Conservation (phyloP, 108 stramenopile genomes). For the Cyclotella kingstonii region DNA sequence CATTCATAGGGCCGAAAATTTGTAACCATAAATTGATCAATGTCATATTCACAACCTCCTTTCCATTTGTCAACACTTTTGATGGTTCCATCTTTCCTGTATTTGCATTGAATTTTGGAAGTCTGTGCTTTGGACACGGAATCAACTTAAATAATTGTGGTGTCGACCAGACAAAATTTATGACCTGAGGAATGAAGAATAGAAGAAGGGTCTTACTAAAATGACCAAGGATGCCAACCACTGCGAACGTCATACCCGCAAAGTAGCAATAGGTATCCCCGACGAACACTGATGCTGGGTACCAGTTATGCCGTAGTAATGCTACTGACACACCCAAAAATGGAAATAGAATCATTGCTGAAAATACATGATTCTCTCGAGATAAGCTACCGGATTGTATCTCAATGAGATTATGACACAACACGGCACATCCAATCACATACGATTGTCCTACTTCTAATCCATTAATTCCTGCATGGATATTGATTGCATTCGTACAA, state of each 20-base stretch:
- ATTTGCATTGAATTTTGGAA: constrained; percentile 83
- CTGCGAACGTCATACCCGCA: constrained; percentile 98
- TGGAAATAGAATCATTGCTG: constrained; percentile 78
- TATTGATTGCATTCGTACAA: constrained; percentile 99
- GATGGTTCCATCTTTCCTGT: constrained; percentile 85
- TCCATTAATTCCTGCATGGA: constrained; percentile 99
- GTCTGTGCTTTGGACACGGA: constrained; percentile 94
- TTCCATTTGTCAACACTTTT: constrained; percentile 43
- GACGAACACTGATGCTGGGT: constrained; percentile 94
- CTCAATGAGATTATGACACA: constrained; percentile 80
- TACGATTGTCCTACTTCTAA: constrained; percentile 96
- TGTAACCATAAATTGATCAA: constrained; percentile 89
- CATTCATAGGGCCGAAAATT: constrained; percentile 87
- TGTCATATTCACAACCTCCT: constrained; percentile 87
- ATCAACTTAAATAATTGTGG: constrained; percentile 96
- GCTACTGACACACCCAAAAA: constrained; percentile 87
- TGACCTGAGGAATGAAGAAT: constrained; percentile 95
- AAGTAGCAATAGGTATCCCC: constrained; percentile 99
- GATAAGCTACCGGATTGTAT: constrained; percentile 43
- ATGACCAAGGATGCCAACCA: constrained; percentile 94
- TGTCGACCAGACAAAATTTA: constrained; percentile 93
- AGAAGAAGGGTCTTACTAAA: constrained; percentile 96
- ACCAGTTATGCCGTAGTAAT: constrained; percentile 92
- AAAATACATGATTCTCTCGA: constrained; percentile 82
- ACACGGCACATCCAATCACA: constrained; percentile 83